Evolutionary conservation across 306 rosid genomes (phyloP).

Genomic region (Quercus ilex): DNA sequence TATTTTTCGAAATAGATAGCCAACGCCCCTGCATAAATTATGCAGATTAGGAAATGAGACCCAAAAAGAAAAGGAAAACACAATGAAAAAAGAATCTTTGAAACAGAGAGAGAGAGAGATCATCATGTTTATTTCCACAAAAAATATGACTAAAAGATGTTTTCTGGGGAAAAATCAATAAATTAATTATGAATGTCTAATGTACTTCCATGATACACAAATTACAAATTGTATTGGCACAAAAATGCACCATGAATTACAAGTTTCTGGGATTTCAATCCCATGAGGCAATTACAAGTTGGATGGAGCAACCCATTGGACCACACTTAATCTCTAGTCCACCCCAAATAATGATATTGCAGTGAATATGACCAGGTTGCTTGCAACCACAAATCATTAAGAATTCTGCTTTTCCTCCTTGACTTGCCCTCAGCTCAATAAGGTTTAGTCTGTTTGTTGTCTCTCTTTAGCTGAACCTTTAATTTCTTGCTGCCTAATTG

Average conservation of each 20-base stretch:
- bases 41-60: not conserved
- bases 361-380: constrained; percentile 21
- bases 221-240: constrained; percentile 76
- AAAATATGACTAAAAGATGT: constrained; percentile 44
- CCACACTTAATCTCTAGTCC: constrained; percentile 24
- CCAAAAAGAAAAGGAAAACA: not conserved
- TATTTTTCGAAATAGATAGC: not conserved
- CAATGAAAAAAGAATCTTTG: not conserved
- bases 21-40: not conserved
- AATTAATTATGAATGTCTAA: constrained; percentile 73
- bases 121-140: constrained; percentile 37
- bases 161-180: constrained; percentile 77
- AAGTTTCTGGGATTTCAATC: constrained; percentile 38
- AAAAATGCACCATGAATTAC: constrained; percentile 64
- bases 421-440: constrained; percentile 56
- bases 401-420: constrained; percentile 42
- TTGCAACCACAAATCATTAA: constrained; percentile 15
- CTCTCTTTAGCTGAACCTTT: constrained; percentile 99
- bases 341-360: constrained; percentile 31
- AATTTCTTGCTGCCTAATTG: constrained; percentile 92
- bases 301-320: constrained; percentile 28
- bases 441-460: constrained; percentile 79
- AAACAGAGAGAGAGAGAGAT: constrained; percentile 21
- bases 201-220: constrained; percentile 72
- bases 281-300: constrained; percentile 33